These are phyloP conservation scores for Eucommia ulmoides DNA, from an alignment of 257 asterid species.

Conservation along the genomic window DNA sequence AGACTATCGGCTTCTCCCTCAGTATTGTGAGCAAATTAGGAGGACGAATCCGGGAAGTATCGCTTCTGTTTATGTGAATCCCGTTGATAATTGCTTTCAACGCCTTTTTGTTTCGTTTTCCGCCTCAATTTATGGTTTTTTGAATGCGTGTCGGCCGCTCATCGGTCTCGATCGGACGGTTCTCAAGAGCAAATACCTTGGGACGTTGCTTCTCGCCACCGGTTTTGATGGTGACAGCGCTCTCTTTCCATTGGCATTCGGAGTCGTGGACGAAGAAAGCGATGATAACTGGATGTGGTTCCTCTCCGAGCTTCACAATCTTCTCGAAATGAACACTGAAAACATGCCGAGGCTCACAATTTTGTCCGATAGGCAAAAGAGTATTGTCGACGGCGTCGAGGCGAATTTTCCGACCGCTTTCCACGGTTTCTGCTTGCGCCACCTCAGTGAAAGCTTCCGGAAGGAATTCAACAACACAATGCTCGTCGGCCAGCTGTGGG, in stretches of 20 bases:
- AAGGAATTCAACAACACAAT: conserved; percentile 46
- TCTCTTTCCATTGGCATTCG: conserved; percentile 58
- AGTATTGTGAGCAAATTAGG: conserved; percentile 48
- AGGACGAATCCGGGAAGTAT: conserved; percentile 64
- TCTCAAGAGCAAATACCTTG: conserved; percentile 50
- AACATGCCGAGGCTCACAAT: conserved; percentile 68
- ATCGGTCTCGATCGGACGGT: conserved; percentile 47
- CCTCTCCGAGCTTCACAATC: conserved; percentile 46
- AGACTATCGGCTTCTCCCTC: conserved; percentile 58
- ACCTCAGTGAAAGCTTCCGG: conserved; percentile 49
- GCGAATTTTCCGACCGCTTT: conserved; percentile 64
- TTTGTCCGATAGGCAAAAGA: conserved; percentile 45
- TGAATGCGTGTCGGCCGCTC: conserved; percentile 55
- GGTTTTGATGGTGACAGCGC: conserved; percentile 69
- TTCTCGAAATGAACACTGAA: conserved; percentile 49
- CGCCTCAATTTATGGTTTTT: conserved; percentile 55
- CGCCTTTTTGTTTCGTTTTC: conserved; percentile 53
- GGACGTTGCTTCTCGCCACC: conserved; percentile 52
- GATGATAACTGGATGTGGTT: conserved; percentile 73
- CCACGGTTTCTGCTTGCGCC: conserved; percentile 60
- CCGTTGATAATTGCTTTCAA: conserved; percentile 41
- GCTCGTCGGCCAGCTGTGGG: conserved; percentile 53
- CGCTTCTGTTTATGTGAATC: conserved; percentile 44
- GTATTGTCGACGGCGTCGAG: conserved; percentile 49
- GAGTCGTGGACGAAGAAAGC: conserved; percentile 60